phyloP scores from a whole-genome alignment of 225 moss, liverwort and hornwort genomes.

The Ulota crispa region DNA sequence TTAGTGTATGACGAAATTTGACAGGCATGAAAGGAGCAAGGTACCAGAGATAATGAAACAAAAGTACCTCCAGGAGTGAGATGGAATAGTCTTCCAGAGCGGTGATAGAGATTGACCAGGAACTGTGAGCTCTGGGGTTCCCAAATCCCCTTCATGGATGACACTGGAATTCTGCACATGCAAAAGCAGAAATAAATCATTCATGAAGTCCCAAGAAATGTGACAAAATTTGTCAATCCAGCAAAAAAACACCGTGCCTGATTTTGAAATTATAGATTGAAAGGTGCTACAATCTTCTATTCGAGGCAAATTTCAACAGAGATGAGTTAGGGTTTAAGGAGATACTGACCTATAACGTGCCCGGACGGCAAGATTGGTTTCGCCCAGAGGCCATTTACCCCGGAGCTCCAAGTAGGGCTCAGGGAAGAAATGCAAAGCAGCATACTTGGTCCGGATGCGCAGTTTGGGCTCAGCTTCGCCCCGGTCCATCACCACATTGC shows the following conservation, averaged over 20 bases:
- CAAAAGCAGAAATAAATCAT: background rate
- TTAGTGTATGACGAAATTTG: background rate
- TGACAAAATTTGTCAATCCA: background rate
- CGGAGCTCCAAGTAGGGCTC: slow-evolving; percentile 83
- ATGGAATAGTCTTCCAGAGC: slow-evolving; percentile 77
- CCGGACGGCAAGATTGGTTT: slow-evolving; percentile 66
- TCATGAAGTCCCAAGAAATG: background rate
- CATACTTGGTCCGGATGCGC: slow-evolving; percentile 64
- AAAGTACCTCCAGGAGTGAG: slow-evolving; percentile 85
- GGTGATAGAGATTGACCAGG: slow-evolving; percentile 82
- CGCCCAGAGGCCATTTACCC: slow-evolving; percentile 77
- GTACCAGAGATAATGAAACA: background rate
- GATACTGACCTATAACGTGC: slow-evolving; percentile 75
- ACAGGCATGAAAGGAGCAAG: background rate
- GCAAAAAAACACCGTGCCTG: background rate
- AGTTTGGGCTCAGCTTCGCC: slow-evolving; percentile 71
- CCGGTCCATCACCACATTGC: slow-evolving; percentile 76
- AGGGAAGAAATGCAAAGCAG: slow-evolving; percentile 83
- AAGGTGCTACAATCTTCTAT: background rate
- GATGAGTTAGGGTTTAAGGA: background rate
- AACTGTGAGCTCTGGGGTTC: slow-evolving; percentile 65
- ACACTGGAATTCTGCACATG: slow-evolving; percentile 58
- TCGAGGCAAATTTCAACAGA: background rate
- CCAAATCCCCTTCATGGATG: slow-evolving; percentile 70
- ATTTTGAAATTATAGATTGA: background rate